Base-by-base conservation (phyloP, 768 basidiomycete species). In the Imleria badia region DNA sequence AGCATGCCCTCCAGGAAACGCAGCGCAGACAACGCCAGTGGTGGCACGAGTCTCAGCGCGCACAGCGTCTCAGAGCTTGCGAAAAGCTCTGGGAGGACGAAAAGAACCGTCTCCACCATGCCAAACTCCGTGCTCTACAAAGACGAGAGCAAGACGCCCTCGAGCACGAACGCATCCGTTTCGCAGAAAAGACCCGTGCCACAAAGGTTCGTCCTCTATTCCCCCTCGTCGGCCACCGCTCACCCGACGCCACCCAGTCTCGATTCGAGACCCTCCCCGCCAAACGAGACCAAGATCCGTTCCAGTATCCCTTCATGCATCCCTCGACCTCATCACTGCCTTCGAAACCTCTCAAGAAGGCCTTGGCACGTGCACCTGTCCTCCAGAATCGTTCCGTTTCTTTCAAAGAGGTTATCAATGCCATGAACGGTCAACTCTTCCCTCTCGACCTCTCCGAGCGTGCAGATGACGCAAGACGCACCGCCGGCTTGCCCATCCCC, bases 371-470 rank as follows among this genome's bases (percentile, higher is more conserved):
- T 23, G 55, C 66, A 1, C 22, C 67, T 22, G 59, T 52, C 5
- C 56, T 47, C 35, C 58, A 34, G 11, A 66, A 73, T 20, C 73
- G 73, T 20, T 60, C 75, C 8, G 77, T 86, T 12, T 67, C 80
- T 1, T 86, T 86, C 66, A 74, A 75, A 45, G 81, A 83, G 34
- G 84, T 86, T 46, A 68, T 83, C 41, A 65, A 65, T 42, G 78
- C 79, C 64, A 85, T 86, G 81, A 74, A 79, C 39, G 85, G 85
- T 6, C 73, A 76, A 6, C 72, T 86, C 19, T 86, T 86, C 60
- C 81, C 78, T 2, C 55, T 65, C 6, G 75, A 79, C 30, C 52
- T 64, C 34, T 65, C 58, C 47, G 71, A 60, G 61, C 73, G 62
- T 48, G 71, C 54, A 34, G 66, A 68, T 13, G 71, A 73, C 29